Base-by-base conservation (phyloP, 129 eudicot species). In the Dittrichia graveolens region DNA sequence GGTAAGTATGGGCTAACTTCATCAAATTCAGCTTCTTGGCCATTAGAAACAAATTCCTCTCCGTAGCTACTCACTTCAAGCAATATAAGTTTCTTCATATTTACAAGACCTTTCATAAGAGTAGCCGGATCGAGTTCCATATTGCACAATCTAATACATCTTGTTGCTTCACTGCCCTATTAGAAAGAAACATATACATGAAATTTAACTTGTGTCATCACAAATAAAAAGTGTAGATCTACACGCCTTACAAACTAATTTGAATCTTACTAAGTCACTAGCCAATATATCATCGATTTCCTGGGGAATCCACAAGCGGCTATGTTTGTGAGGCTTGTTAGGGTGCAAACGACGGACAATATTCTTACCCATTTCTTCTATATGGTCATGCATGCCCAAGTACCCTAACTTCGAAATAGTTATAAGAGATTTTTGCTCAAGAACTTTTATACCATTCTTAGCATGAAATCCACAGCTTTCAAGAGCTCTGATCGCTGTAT, bases 381-480 rank as follows among this genome's bases (percentile, higher is more conserved):
- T 40, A 6, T 12, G 42, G 62, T 70, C 75, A 70, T 70, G 75
- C 41, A 55, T 54, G 13, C 7, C 53, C 65, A 70, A 40, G 6
- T 0, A 0, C 2, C 3, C 13, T 8, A 0, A 1, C 5, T 18
- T 0, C 5, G 52, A 54, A 41, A 56, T 56, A 10, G 12, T 55
- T 56, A 71, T 71, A 3, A 71, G 50, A 19, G 75, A 56, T 71
- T 43, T 71, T 7, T 71, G 55, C 54, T 71, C 65, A 18, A 70
- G 75, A 70, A 54, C 54, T 16, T 8, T 55, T 19, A 42, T 40
- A 38, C 55, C 65, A 18, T 1, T 42, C 6, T 4, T 46, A 71
- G 75, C 75, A 71, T 16, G 41, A 19, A 55, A 71, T 55, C 55
- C 75, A 7, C 65, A 42, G 5, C 75, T 41, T 55, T 42, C 75